Conservation (phyloP, 352 stramenopile species). For the Pythium vanterpoolii region DNA sequence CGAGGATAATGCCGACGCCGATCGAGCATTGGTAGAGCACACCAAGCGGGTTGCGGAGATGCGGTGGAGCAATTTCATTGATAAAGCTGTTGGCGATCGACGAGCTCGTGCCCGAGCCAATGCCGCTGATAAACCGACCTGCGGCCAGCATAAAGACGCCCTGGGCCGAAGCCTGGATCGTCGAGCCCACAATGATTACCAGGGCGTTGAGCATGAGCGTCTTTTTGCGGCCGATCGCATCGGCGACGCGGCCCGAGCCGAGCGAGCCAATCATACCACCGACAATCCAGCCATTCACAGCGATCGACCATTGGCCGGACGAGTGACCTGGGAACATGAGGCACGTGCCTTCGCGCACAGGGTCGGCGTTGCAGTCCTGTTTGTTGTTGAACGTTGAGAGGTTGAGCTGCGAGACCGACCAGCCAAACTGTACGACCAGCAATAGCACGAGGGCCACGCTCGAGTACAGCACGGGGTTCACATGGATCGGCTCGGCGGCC, state of each 20-base stretch:
- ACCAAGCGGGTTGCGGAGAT: conserved; percentile 33
- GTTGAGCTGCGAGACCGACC: conserved; percentile 68
- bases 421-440: conserved; percentile 49
- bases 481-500: no score
- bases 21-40: conserved; percentile 41
- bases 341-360: conserved; percentile 30
- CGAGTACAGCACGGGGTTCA: conserved; percentile 15
- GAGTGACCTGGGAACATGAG: conserved; percentile 46
- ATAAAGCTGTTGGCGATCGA: conserved; percentile 25
- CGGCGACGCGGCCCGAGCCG: conserved; percentile 28
- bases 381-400: conserved; percentile 50
- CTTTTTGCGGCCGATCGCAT: conserved; percentile 44
- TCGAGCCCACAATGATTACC: conserved; percentile 35
- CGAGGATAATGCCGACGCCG: conserved; percentile 38
- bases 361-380: conserved; percentile 36
- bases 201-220: conserved; percentile 28
- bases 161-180: conserved; percentile 29
- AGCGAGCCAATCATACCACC: conserved; percentile 53
- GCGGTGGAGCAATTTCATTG: conserved; percentile 28
- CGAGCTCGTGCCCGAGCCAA: conserved; percentile 40
- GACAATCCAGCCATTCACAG: conserved; percentile 54
- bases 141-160: conserved; percentile 31
- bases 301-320: conserved; percentile 51
- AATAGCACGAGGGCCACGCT: conserved; percentile 48
- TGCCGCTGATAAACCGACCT: conserved; percentile 41